Evolutionary conservation across 106 monocot genomes (phyloP), one percentile per base, ranked within the genome.

Genomic region (Cymbidium sinense): DNA sequence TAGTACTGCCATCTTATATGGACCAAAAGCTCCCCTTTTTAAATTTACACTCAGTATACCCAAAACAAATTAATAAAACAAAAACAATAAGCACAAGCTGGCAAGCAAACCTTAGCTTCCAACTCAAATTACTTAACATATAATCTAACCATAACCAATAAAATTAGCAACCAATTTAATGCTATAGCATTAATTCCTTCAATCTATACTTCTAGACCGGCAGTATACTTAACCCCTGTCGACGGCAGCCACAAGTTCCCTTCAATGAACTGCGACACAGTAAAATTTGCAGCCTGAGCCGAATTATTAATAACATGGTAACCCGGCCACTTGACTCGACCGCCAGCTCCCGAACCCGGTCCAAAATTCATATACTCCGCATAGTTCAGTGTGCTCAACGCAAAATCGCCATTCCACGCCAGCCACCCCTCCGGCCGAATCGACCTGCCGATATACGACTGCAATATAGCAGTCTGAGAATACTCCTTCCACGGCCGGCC

Each of bases 401-500:
- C 89, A n/a, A 87, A 94, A 79, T 83, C 76, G 0, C 87, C 91
- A 20, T 86, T 15, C 91, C 91, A 91, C 18, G 75, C 82, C n/a
- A 94, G 75, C 89, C 89, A 91, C 21, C 91, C 94, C 76, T 87
- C 82, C 6, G 88, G 83, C 39, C 82, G 72, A 17, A 94, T 47
- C 36, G 41, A 55, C 29, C 43, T 29, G 13, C 82, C 86, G 7
- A 94, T 41, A 34, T 85, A 86, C 25, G 91, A 87, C 84, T 91
- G 89, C 94, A 94, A 87, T 75, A 94, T 43, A 34, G 87, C 83
- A 1, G 91, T 89, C 71, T 82, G 74, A 17, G 94, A 89, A 80
- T 82, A 94, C 82, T 81, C 78, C 89, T 89, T 94, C 94, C 94
- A 94, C 61, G 94, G 94, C 62, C 94, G 76, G 4, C 91, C 94